These are phyloP conservation scores for Castanopsis chinensis DNA, from an alignment of 306 rosid species.

Conservation along the genomic window DNA sequence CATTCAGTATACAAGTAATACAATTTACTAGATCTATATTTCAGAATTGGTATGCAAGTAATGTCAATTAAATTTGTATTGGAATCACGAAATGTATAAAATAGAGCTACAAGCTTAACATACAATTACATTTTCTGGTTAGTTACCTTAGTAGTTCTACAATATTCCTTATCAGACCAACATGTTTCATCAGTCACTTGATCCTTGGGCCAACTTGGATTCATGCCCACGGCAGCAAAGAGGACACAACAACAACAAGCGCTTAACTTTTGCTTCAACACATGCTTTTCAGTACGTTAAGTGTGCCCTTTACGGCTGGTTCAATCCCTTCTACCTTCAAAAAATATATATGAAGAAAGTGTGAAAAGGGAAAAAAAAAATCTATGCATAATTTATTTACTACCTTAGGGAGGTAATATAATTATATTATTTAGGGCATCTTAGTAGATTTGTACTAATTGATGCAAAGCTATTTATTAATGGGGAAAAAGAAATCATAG, in stretches of 20 bases:
- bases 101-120: neutral
- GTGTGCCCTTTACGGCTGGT: conserved; percentile 31
- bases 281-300: conserved; percentile 40
- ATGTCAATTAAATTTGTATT: neutral
- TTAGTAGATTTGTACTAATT: too few relatives aligned
- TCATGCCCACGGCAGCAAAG: conserved; percentile 26
- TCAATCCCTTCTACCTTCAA: conserved; percentile 24
- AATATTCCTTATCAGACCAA: conserved; percentile 47
- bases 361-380: too few relatives aligned
- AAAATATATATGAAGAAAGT: neutral
- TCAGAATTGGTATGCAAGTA: too few relatives aligned
- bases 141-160: conserved; percentile 35
- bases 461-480: neutral
- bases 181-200: conserved; percentile 39
- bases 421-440: neutral
- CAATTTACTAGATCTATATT: too few relatives aligned
- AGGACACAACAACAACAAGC: conserved; percentile 43
- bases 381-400: too few relatives aligned
- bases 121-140: neutral
- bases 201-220: conserved; percentile 37
- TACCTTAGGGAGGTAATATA: too few relatives aligned
- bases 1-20: neutral
- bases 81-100: neutral
- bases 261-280: conserved; percentile 32
- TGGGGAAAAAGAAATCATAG: neutral